Base-by-base conservation (phyloP, 2,329 filamentous ascomycete genomes). In the Diaporthe aspalathi region DNA sequence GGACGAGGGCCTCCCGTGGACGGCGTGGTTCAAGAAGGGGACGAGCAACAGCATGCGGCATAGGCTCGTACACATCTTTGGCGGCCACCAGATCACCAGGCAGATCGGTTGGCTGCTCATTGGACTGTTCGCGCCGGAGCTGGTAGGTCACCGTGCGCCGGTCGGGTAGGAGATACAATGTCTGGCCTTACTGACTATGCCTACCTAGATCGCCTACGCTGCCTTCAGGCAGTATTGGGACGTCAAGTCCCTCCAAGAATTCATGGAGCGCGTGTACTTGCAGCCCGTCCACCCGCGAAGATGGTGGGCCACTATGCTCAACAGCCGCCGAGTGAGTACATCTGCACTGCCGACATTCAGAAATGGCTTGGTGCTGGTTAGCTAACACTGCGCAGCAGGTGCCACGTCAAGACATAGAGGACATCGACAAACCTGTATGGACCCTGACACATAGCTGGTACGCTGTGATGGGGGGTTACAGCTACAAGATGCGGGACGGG, bases 211-310 rank as follows among this genome's bases (percentile, higher is more conserved):
- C 29, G 68, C 68, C 12, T 70, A 67, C 9, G 62, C 68, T 29
- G 68, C 68, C 32, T 70, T 70, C 22, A 67, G 62, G 27, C 68
- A 70, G 29, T 70, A 70, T 8, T 70, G 68, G 68, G 68, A 66
- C 20, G 68, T 67, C 3, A 67, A 20, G 45, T 70, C 68, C 3
- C 12, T 70, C 32, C 68, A 70, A 14, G 35, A 43, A 20, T 70
- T 67, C 22, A 70, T 70, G 68, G 68, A 70, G 29, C 60, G 54
- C 1, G 52, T 70, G 3, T 70, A 57, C 32, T n/a, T 70, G 52
- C 52, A 67, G 27, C 35, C 53, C n/a, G 38, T n/a, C 11, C 27
- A 56, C 20, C 50, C 32, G 6, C 62, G 29, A 17, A 67, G 62
- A 45, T 70, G 68, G 68, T 70, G 60, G 68, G 20, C 62, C 11